Base-by-base conservation (phyloP, 805 yeast genomes). In the Metschnikowia matae region DNA sequence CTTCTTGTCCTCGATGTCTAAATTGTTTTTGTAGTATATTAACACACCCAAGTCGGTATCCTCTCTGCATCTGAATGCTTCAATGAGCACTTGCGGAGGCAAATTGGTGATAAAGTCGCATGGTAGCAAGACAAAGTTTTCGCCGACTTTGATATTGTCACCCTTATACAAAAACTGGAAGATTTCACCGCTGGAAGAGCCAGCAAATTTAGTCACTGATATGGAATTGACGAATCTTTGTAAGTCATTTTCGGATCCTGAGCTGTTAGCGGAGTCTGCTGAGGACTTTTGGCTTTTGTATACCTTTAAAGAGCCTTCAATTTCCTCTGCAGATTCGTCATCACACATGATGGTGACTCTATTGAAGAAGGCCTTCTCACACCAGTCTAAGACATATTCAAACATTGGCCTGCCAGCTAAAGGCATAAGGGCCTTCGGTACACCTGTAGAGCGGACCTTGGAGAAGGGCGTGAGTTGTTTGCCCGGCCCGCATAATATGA, bases 21-120 rank as follows among this genome's bases (percentile, higher is more conserved):
- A 73, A 31, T 71, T 74, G 64, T 91, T 91, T 53, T 78, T 74
- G 71, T 90, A 91, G 64, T 82, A 82, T n/a, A 89, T 81, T 35
- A 87, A 76, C 69, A 89, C 75, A 6, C 95, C 94, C 42, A 87
- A 67, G 54, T 87, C 89, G 29, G 74, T 69, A 38, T 80, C 85
- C 20, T 79, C 81, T 60, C 84, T 82, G 56, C 84, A 84, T 61
- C 97, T 76, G 65, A 84, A 91, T 46, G 85, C 87, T 62, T 92
- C 96, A 41, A 90, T 82, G 32, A 94, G 75, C 17, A 85, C 85
- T 61, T 88, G 92, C 10, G 98, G 96, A 3, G 96, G 96, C 36
- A 92, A 73, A 63, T 91, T 92, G 2, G 98, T 90, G 48, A 95
- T 75, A 64, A 94, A 88, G 66, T 95, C 99, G 70, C 97, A 92